phyloP scores from a whole-genome alignment of 768 basidiomycete species.

The Jaapia argillacea region DNA sequence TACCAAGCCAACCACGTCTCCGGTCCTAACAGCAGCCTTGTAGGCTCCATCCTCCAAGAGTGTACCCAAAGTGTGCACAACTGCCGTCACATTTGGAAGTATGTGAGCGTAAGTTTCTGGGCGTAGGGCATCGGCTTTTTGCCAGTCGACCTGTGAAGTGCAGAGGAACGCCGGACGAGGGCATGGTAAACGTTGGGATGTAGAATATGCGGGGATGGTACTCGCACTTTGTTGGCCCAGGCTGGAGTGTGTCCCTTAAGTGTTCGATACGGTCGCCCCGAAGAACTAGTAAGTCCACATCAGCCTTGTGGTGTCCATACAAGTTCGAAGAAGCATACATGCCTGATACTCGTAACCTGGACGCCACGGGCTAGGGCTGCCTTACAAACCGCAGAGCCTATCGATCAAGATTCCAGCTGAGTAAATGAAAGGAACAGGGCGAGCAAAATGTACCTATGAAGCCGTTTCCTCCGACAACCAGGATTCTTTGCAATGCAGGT shows the following conservation, averaged over 20 bases:
- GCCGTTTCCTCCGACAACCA: constrained; percentile 98
- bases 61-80: constrained; percentile 91
- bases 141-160: constrained; percentile 77
- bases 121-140: constrained; percentile 69
- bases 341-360: constrained; percentile 89
- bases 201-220: constrained; percentile 4
- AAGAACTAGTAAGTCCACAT: constrained; percentile 43
- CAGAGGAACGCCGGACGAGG: no score
- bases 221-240: constrained; percentile 68
- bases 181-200: constrained; percentile 4
- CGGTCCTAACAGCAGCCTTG: constrained; percentile 60
- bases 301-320: background rate
- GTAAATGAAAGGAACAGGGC: background rate
- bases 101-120: constrained; percentile 65
- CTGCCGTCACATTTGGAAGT: constrained; percentile 56
- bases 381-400: constrained; percentile 90
- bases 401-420: background rate
- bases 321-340: constrained; percentile 7
- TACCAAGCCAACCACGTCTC: constrained; percentile 42
- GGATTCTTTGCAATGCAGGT: constrained; percentile 42
- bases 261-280: constrained; percentile 76
- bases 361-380: constrained; percentile 79
- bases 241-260: constrained; percentile 85
- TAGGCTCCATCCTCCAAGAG: constrained; percentile 76
- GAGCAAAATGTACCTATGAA: constrained; percentile 65